phyloP scores from a whole-genome alignment of 306 rosid species.

The Glycine tomentella region DNA sequence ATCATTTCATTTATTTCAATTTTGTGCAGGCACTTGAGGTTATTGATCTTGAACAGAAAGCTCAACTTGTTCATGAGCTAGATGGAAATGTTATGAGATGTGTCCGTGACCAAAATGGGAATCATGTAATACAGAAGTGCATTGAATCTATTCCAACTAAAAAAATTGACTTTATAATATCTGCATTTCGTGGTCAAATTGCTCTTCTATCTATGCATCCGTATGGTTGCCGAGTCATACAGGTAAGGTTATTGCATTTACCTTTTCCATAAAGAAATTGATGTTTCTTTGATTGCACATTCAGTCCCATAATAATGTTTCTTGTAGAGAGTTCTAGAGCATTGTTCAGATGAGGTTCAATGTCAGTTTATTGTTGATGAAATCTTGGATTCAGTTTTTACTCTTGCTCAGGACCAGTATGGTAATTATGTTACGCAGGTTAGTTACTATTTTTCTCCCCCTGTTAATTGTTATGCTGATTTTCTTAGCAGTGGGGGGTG shows the following conservation, averaged over 20 bases:
- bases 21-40: conserved; percentile 69
- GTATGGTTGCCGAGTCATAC: conserved; percentile 73
- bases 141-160: conserved; percentile 64
- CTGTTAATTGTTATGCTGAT: neutral
- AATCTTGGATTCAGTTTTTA: conserved; percentile 64
- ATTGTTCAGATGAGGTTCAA: conserved; percentile 58
- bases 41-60: conserved; percentile 67
- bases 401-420: conserved; percentile 73
- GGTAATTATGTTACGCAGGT: conserved; percentile 78
- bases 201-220: conserved; percentile 65
- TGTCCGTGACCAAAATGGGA: conserved; percentile 73
- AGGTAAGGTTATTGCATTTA: conserved; percentile 50
- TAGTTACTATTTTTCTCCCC: conserved; percentile 33
- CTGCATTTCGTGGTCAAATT: conserved; percentile 66
- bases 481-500: too few relatives aligned
- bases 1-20: conserved; percentile 32
- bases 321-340: conserved; percentile 70
- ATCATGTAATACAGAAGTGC: conserved; percentile 77
- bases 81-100: conserved; percentile 72
- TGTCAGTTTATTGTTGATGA: conserved; percentile 75
- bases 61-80: conserved; percentile 65
- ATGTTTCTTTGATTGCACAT: conserved; percentile 7
- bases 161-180: conserved; percentile 57
- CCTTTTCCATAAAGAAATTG: conserved; percentile 10
- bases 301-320: conserved; percentile 36